Evolutionary conservation across 352 stramenopile genomes (phyloP).

Genomic region (Phytophthora pini): DNA sequence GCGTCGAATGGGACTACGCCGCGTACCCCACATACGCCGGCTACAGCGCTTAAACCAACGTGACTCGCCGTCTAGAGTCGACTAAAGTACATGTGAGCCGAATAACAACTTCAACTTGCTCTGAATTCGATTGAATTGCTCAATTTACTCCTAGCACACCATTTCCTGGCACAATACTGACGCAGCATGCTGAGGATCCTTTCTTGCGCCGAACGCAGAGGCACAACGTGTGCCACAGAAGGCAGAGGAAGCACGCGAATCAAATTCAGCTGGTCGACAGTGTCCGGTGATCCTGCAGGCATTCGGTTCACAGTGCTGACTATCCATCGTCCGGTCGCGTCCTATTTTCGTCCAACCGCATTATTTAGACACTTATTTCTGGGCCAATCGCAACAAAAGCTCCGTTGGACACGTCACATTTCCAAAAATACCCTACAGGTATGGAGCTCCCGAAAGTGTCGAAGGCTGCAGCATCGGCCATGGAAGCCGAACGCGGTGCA

Average conservation of each 20-base stretch:
- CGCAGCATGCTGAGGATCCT: too few species aligned
- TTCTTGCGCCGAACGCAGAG: too few species aligned
- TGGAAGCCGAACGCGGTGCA: not conserved
- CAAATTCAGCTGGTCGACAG: slow-evolving; percentile 18
- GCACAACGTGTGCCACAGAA: too few species aligned
- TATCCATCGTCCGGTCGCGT: slow-evolving; percentile 14
- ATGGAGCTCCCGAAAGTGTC: slow-evolving; percentile 35
- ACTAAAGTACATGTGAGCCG: not conserved
- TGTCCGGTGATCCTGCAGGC: not conserved
- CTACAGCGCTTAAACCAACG: slow-evolving; percentile 31
- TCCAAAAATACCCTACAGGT: not conserved
- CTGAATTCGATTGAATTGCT: not conserved
- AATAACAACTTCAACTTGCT: slow-evolving; percentile 3
- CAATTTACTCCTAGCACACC: too few species aligned
- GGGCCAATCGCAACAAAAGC: slow-evolving; percentile 5
- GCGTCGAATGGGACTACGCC: slow-evolving; percentile 50
- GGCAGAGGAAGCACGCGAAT: not conserved
- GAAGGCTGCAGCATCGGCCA: slow-evolving; percentile 1
- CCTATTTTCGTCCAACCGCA: slow-evolving; percentile 11
- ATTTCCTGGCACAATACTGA: too few species aligned
- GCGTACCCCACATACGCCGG: slow-evolving; percentile 51
- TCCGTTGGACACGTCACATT: slow-evolving; percentile 25
- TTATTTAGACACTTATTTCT: not conserved
- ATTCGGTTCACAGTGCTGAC: slow-evolving; percentile 8
- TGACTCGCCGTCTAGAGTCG: too few species aligned